Evolutionary conservation across 768 basidiomycete species (phyloP), one percentile per base, ranked within the genome.

Genomic region (Pholiota microspora): DNA sequence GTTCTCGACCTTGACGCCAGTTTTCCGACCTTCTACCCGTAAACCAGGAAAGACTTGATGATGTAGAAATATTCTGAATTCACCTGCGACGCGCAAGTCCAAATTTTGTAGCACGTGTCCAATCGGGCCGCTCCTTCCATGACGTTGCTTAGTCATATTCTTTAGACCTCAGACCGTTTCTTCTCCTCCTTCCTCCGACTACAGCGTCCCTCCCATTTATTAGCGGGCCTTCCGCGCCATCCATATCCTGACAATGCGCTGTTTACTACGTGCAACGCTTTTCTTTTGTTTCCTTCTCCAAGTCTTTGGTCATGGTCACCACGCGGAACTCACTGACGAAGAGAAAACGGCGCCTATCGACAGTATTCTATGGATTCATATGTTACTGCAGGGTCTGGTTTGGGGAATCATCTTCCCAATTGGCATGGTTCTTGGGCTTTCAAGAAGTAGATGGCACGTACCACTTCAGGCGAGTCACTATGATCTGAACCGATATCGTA

Each of bases 401-500:
- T 96, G 94, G 94, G 92, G 92, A 3, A 62, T 96, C 2, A 64
- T 94, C 28, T 97, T 96, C 64, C 94, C 94, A 0, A 76, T 85
- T 6, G 94, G 86, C 25, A 89, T 89, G 88, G 84, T 90, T 0
- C 70, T 90, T 3, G 87, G 87, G 15, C 71, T 92, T 13, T 71
- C 83, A n/a, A 77, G 85, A 55, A 94, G 92, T 68, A 80, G 85
- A 63, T 95, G 89, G 86, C 94, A 97, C 68, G 92, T 94, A 40
- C 94, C 94, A 4, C 67, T 94, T 4, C 94, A 96, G 72, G 89
- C 86, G 47, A 34, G 77, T 63, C 21, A 24, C 49, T 24, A 13
- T 13, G 18, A 16, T 29, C n/a, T 9, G 4, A 6, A 9, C 29
- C 8, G 3, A 6, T 18, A 8, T 29, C n/a, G n/a, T n/a, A n/a